Evolutionary conservation across 2,329 filamentous ascomycete genomes (phyloP).

Genomic region (Fonsecaea multimorphosa): DNA sequence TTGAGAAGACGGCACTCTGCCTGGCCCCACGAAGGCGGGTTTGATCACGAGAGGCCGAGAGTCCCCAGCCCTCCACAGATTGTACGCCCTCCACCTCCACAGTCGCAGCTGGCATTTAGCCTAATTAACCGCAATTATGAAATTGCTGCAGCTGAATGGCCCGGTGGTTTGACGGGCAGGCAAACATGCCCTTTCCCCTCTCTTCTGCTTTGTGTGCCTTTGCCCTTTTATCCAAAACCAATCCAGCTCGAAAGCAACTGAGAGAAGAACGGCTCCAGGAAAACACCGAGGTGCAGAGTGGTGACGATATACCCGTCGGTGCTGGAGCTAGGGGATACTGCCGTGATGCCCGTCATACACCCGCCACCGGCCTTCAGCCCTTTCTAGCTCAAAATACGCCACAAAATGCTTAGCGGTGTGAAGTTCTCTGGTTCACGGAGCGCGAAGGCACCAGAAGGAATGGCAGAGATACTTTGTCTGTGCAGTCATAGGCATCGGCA

Average conservation of each 20-base stretch:
- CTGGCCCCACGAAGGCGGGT: slow-evolving; percentile 1
- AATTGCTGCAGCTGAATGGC: neutral
- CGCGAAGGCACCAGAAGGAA: neutral
- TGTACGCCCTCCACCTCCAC: slow-evolving; percentile 25
- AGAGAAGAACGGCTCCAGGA: neutral
- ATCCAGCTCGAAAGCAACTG: neutral
- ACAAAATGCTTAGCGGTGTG: neutral
- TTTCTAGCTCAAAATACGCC: neutral
- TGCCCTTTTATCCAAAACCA: slow-evolving; percentile 12
- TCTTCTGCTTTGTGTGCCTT: slow-evolving; percentile 8
- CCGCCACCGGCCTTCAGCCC: neutral
- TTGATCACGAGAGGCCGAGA: slow-evolving; percentile 23
- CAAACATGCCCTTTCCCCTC: slow-evolving; percentile 9
- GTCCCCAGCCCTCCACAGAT: slow-evolving; percentile 16
- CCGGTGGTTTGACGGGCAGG: neutral
- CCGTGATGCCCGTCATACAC: neutral
- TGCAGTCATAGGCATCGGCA: slow-evolving; percentile 3
- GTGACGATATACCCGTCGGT: slow-evolving; percentile 1
- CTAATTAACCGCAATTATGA: slow-evolving; percentile 16
- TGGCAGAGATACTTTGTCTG: neutral
- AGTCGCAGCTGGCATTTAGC: slow-evolving; percentile 19
- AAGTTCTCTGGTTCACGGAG: neutral
- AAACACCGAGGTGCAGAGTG: slow-evolving; percentile 1
- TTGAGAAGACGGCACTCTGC: slow-evolving; percentile 1
- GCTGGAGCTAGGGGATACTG: neutral